Conservation (phyloP, 257 asterid genomes). For the Ajuga chamaepitys region DNA sequence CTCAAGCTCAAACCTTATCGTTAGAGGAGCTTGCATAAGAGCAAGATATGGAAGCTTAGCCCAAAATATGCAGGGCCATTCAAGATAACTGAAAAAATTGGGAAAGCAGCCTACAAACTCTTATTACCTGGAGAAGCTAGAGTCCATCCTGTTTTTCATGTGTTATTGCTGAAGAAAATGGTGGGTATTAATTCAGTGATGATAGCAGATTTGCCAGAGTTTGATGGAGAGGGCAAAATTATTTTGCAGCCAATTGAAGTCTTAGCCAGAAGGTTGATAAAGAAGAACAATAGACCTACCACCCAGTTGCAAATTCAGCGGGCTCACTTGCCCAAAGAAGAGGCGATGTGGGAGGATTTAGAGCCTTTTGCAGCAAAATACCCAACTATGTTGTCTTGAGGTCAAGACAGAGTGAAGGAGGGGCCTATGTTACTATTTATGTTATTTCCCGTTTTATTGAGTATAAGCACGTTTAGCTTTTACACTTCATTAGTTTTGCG, state of each 20-base stretch:
- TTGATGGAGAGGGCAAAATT: not conserved
- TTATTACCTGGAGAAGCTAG: not conserved
- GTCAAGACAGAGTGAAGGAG: not conserved
- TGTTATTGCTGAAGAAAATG: not conserved
- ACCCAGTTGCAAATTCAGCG: not conserved
- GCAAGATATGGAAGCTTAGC: not conserved
- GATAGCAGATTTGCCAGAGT: not conserved
- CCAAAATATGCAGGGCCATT: not conserved
- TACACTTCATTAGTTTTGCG: no score
- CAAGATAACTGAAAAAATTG: not conserved
- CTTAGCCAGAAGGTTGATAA: not conserved
- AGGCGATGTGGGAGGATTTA: not conserved
- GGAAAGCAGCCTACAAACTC: not conserved
- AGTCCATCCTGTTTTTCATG: slow-evolving; percentile 9
- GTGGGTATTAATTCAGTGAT: fast-evolving
- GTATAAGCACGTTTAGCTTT: no score
- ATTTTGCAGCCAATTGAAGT: not conserved
- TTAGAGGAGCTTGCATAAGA: not conserved
- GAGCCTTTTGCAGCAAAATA: no score
- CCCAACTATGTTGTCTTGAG: not conserved
- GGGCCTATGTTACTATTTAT: not conserved
- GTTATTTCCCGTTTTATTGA: no score
- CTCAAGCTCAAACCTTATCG: not conserved
- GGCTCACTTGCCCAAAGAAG: not conserved
- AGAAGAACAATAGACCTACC: not conserved